Conservation (phyloP, 257 asterid species). For the Salvia miltiorrhiza region DNA sequence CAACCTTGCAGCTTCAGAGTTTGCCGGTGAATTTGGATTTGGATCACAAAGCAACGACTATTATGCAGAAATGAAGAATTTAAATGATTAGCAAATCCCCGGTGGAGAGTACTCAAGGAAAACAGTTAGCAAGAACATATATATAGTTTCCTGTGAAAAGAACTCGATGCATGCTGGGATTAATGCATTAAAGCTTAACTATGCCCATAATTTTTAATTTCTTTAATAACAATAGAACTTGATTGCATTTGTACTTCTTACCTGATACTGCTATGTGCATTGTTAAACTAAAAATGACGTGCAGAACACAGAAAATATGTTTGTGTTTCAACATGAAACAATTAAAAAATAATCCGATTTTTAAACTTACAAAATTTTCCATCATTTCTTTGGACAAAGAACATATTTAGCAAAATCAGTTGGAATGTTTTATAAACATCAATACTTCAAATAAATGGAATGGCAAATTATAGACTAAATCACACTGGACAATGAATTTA, state of each 20-base stretch:
- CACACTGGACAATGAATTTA: neutral
- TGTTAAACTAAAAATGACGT: neutral
- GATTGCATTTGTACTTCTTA: neutral
- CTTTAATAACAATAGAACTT: neutral
- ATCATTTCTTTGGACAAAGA: neutral
- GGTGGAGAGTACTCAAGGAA: neutral
- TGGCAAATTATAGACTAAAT: neutral
- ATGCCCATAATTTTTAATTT: neutral
- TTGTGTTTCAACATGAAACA: neutral
- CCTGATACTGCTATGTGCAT: neutral
- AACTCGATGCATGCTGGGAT: neutral
- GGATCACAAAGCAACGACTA: slow-evolving; percentile 92
- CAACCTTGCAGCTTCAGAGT: slow-evolving; percentile 91
- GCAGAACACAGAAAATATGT: neutral
- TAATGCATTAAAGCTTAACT: neutral
- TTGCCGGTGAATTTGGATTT: slow-evolving; percentile 90
- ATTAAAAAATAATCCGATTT: neutral
- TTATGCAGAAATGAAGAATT: neutral
- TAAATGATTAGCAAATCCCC: neutral
- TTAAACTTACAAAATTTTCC: neutral
- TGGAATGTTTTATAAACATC: neutral
- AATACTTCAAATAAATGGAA: neutral
- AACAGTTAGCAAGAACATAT: neutral
- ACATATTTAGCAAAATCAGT: neutral
- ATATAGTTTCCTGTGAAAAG: neutral